Conservation (phyloP, 1,139 yeast genomes). For the Candida sp. region DNA sequence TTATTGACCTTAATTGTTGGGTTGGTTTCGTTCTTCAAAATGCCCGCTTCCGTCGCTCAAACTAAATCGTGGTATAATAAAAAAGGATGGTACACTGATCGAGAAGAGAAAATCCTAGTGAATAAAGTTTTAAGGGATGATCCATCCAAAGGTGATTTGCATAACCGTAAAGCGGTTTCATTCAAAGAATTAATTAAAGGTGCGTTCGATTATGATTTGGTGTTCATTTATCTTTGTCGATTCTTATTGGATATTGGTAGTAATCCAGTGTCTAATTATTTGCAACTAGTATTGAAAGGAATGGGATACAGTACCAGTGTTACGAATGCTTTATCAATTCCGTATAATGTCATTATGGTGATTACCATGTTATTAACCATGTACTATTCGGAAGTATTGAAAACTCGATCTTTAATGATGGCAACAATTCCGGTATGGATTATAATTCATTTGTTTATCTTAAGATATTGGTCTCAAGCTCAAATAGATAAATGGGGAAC, state of each 20-base stretch:
- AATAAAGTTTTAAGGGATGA: slow-evolving; percentile 60
- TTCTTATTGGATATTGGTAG: slow-evolving; percentile 8
- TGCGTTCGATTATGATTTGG: slow-evolving; percentile 48
- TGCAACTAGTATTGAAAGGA: slow-evolving; percentile 43
- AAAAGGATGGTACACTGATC: slow-evolving; percentile 34
- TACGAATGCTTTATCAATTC: slow-evolving; percentile 47
- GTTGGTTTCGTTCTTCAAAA: slow-evolving; percentile 23
- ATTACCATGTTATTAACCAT: slow-evolving; percentile 27
- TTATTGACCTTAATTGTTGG: slow-evolving; percentile 27
- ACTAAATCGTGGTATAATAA: slow-evolving; percentile 42
- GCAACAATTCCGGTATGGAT: slow-evolving; percentile 16
- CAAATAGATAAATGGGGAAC: slow-evolving; percentile 42
- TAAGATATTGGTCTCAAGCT: slow-evolving; percentile 32
- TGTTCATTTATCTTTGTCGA: not conserved
- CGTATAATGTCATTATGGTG: slow-evolving; percentile 31
- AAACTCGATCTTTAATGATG: slow-evolving; percentile 21
- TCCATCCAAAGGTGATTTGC: slow-evolving; percentile 68
- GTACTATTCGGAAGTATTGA: slow-evolving; percentile 23
- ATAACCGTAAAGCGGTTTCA: slow-evolving; percentile 56
- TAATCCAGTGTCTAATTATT: slow-evolving; percentile 38
- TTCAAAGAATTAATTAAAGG: slow-evolving; percentile 37
- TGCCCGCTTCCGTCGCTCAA: slow-evolving; percentile 32
- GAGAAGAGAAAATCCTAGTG: slow-evolving; percentile 27
- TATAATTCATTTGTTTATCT: slow-evolving; percentile 3
- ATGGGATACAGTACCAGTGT: slow-evolving; percentile 49